Evolutionary conservation across 768 basidiomycete species (phyloP).

Genomic region (Boletus bicolor): DNA sequence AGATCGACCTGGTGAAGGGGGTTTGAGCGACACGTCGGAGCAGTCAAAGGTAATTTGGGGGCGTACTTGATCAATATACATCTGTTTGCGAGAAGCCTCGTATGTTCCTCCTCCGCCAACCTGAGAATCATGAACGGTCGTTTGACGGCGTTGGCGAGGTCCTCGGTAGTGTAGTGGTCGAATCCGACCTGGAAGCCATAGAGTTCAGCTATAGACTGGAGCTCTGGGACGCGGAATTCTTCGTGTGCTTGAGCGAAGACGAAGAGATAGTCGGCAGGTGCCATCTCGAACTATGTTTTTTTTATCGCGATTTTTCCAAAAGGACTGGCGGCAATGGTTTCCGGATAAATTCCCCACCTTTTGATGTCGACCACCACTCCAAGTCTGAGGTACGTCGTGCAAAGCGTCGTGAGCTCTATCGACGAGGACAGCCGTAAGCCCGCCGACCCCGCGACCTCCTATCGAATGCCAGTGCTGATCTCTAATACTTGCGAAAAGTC

Average conservation of each 20-base stretch:
- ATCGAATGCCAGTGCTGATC: not conserved
- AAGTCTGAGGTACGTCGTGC: constrained; percentile 24
- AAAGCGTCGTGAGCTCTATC: constrained; percentile 34
- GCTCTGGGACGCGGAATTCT: constrained; percentile 82
- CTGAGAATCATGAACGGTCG: constrained; percentile 75
- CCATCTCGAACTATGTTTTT: constrained; percentile 10
- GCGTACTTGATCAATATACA: constrained; percentile 82
- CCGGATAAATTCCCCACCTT: not conserved
- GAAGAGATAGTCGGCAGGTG: constrained; percentile 48
- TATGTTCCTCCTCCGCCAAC: constrained; percentile 71
- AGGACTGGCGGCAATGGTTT: not conserved
- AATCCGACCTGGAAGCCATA: constrained; percentile 60
- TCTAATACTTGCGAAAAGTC: constrained; percentile 25
- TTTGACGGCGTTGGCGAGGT: constrained; percentile 42
- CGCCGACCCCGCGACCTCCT: not conserved
- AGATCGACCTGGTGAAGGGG: constrained; percentile 54
- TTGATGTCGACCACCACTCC: constrained; percentile 21
- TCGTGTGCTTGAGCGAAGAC: constrained; percentile 79
- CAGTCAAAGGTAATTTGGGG: not conserved
- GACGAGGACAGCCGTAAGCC: constrained; percentile 32
- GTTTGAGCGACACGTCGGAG: not conserved
- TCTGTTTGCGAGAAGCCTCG: constrained; percentile 64
- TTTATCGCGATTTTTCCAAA: not conserved
- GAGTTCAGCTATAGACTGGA: constrained; percentile 72
- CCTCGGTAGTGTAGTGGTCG: constrained; percentile 38